phyloP scores from a whole-genome alignment of 2,329 filamentous ascomycete genomes.

The Helotiales sp. region DNA sequence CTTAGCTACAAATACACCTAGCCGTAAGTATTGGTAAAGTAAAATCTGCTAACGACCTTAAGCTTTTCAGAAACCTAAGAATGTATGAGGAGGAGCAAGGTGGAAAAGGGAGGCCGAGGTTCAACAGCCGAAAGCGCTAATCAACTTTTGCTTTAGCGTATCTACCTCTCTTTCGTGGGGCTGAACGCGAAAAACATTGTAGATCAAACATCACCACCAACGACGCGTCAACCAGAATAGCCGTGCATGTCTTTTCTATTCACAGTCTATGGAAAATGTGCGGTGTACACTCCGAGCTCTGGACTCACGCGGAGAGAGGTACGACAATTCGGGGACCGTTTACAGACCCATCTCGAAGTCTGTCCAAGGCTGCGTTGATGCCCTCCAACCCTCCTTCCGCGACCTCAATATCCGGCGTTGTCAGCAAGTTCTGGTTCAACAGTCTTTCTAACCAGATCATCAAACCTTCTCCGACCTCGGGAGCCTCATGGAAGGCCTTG shows the following conservation, averaged over 20 bases:
- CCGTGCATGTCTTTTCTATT: not conserved
- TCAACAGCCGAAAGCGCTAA: not conserved
- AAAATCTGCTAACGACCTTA: too few species aligned
- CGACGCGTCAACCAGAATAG: not conserved
- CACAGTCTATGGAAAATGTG: not conserved
- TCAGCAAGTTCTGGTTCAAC: constrained; percentile 52
- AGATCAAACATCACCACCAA: not conserved
- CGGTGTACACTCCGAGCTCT: not conserved
- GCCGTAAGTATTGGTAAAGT: not conserved
- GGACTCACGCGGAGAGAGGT: constrained; percentile 10
- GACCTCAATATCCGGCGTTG: constrained; percentile 64
- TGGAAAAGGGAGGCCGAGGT: not conserved
- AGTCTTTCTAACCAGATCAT: constrained; percentile 68
- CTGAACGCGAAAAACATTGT: not conserved
- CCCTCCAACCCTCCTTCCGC: constrained; percentile 62
- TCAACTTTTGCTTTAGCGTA: not conserved
- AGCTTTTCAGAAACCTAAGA: not conserved
- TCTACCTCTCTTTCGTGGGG: not conserved
- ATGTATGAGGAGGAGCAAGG: not conserved
- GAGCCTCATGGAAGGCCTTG: constrained; percentile 72
- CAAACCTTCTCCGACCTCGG: constrained; percentile 60
- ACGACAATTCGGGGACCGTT: constrained; percentile 72
- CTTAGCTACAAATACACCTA: not conserved
- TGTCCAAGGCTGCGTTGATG: constrained; percentile 68
- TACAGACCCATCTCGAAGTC: constrained; percentile 64